Conservation (phyloP, 768 basidiomycete species). For the Tylopilus plumbeoviolaceoides region DNA sequence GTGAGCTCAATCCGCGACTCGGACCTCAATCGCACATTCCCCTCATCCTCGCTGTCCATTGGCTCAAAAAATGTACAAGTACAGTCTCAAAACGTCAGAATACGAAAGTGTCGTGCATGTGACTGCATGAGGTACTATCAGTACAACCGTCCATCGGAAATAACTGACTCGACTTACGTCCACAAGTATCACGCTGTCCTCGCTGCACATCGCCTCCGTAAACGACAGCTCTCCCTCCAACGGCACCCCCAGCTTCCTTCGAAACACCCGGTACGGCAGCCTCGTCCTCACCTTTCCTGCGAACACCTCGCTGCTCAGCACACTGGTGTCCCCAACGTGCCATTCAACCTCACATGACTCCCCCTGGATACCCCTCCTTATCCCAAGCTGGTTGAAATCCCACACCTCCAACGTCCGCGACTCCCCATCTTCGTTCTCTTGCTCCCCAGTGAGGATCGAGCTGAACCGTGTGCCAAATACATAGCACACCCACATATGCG, state of each 20-base stretch:
- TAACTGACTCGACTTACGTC: constrained; percentile 31
- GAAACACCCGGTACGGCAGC: constrained; percentile 43
- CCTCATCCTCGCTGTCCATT: constrained; percentile 4
- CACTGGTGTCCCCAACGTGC: constrained; percentile 24
- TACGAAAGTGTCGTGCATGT: constrained; percentile 22
- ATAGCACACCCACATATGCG: constrained; percentile 56
- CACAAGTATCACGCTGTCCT: constrained; percentile 53
- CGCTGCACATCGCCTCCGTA: constrained; percentile 47
- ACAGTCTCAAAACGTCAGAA: constrained; percentile 26
- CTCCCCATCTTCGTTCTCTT: constrained; percentile 4
- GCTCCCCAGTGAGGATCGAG: constrained; percentile 17
- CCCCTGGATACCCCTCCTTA: constrained; percentile 25
- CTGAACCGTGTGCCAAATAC: constrained; percentile 48
- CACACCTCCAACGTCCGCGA: constrained; percentile 36
- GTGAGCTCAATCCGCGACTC: constrained; percentile 26
- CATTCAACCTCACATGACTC: constrained; percentile 16
- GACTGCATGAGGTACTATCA: constrained; percentile 11
- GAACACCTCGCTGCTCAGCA: constrained; percentile 37
- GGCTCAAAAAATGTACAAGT: not conserved
- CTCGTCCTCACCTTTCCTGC: constrained; percentile 37
- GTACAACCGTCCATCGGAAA: not conserved
- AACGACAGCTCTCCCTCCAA: constrained; percentile 9
- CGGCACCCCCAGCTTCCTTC: constrained; percentile 17
- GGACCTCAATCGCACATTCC: constrained; percentile 19
- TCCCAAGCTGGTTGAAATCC: constrained; percentile 49